phyloP scores from a whole-genome alignment of 768 basidiomycete species.

The Tylopilus balloui region DNA sequence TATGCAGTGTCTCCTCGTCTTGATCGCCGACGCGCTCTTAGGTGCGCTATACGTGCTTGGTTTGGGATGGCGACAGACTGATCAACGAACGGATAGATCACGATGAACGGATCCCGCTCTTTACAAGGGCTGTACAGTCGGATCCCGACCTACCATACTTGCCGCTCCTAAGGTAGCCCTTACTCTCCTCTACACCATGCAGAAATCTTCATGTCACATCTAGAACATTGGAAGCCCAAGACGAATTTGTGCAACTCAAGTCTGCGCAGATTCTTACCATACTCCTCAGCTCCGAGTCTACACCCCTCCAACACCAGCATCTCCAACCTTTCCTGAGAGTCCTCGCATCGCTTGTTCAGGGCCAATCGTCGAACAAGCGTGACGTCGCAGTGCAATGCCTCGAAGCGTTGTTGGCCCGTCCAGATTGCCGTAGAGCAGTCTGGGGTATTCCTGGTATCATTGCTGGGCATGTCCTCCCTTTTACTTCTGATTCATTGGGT shows the following conservation, averaged over 20 bases:
- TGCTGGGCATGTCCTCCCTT: slow-evolving; percentile 46
- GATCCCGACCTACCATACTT: slow-evolving; percentile 78
- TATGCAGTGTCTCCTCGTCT: slow-evolving; percentile 79
- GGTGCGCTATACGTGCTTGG: slow-evolving; percentile 43
- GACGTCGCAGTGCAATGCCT: slow-evolving; percentile 92
- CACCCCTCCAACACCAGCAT: slow-evolving; percentile 46
- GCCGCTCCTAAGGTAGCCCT: slow-evolving; percentile 64
- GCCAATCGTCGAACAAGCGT: slow-evolving; percentile 59
- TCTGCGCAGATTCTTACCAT: slow-evolving; percentile 83
- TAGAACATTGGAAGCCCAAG: slow-evolving; percentile 78
- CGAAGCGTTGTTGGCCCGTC: slow-evolving; percentile 77
- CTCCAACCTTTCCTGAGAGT: slow-evolving; percentile 56
- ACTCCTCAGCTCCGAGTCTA: slow-evolving; percentile 60
- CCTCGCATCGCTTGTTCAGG: slow-evolving; percentile 59
- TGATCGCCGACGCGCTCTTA: slow-evolving; percentile 83
- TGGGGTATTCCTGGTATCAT: slow-evolving; percentile 73
- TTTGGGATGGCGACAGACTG: background rate
- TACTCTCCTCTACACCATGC: background rate
- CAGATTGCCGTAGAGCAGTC: slow-evolving; percentile 72
- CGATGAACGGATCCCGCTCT: slow-evolving; percentile 80
- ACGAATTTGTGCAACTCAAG: slow-evolving; percentile 95
- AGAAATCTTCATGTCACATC: slow-evolving; percentile 4
- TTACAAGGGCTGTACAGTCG: slow-evolving; percentile 53
- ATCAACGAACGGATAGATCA: slow-evolving; percentile 50
- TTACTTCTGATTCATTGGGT: background rate